Percentiles rank a stretch among this genome's conserved stretches.
Conservation (phyloP, 2,329 filamentous ascomycete species). For the Allantophomopsis lycopodina region DNA sequence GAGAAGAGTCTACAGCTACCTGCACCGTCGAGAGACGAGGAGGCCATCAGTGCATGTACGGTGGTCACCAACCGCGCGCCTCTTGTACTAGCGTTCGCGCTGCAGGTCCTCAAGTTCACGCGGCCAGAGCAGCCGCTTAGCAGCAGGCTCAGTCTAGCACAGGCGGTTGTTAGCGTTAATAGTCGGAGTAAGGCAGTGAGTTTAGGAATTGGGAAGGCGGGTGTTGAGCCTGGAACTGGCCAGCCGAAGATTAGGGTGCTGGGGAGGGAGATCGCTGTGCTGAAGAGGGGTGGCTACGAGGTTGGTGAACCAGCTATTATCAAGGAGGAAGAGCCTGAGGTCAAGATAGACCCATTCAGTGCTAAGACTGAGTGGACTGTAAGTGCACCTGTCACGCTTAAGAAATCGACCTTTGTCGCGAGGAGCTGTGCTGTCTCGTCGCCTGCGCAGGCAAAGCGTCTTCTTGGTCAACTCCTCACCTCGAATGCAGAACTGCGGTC, state of each 20-base stretch:
- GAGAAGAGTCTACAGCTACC: slow-evolving; percentile 51
- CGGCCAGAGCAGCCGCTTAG: slow-evolving; percentile 79
- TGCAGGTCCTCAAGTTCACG: slow-evolving; percentile 60
- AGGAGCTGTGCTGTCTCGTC: slow-evolving; percentile 29
- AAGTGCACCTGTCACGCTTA: slow-evolving; percentile 35
- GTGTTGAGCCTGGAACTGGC: slow-evolving; percentile 52
- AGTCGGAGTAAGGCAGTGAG: slow-evolving; percentile 64
- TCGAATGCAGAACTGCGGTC: slow-evolving; percentile 33
- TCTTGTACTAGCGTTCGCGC: slow-evolving; percentile 67
- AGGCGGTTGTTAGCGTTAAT: slow-evolving; percentile 74
- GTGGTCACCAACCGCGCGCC: slow-evolving; percentile 72
- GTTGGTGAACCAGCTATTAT: slow-evolving; percentile 21
- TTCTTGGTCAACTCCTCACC: slow-evolving; percentile 32
- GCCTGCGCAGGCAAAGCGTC: slow-evolving; percentile 23
- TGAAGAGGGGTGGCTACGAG: slow-evolving; percentile 67
- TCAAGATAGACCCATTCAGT: neutral
- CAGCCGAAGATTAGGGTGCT: slow-evolving; percentile 62
- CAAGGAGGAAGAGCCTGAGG: slow-evolving; percentile 1
- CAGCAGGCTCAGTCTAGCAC: slow-evolving; percentile 70
- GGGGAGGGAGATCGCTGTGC: slow-evolving; percentile 58
- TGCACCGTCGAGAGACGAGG: slow-evolving; percentile 36
- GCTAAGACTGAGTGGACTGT: slow-evolving; percentile 27
- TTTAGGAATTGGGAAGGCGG: slow-evolving; percentile 49
- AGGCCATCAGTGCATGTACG: slow-evolving; percentile 38
- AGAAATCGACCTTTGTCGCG: slow-evolving; percentile 42